Percentiles rank a stretch among this genome's conserved stretches.
Conservation (phyloP, 495 filamentous ascomycete genomes). For the Glutinoglossum americanum region DNA sequence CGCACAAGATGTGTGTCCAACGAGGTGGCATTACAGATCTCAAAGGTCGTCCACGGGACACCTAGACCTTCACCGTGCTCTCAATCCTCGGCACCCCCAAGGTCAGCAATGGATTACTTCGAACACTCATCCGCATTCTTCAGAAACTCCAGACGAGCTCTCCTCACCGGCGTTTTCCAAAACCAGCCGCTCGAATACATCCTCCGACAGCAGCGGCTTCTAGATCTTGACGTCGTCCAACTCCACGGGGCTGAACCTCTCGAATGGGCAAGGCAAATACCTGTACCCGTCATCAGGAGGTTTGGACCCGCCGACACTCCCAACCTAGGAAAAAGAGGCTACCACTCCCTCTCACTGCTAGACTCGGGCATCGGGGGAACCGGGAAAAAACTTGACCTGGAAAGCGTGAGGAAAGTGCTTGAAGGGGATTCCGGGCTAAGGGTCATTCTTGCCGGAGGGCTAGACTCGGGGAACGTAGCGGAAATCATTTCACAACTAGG, state of each 20-base stretch:
- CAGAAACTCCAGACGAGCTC: constrained; percentile 34
- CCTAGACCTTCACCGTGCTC: neutral
- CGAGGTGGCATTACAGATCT: constrained; percentile 61
- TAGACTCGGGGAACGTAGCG: constrained; percentile 53
- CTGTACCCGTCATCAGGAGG: constrained; percentile 70
- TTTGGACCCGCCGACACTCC: constrained; percentile 48
- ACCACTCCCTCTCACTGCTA: constrained; percentile 62
- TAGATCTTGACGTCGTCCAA: constrained; percentile 78
- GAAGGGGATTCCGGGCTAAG: constrained; percentile 38
- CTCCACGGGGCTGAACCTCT: constrained; percentile 80
- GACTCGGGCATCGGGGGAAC: constrained; percentile 73
- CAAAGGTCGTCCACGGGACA: constrained; percentile 42
- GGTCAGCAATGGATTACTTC: constrained; percentile 36
- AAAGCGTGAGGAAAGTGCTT: constrained; percentile 37
- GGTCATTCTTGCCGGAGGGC: constrained; percentile 64
- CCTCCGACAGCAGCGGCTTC: constrained; percentile 45
- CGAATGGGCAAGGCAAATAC: constrained; percentile 73
- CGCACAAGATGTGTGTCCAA: constrained; percentile 57
- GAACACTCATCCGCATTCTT: constrained; percentile 31
- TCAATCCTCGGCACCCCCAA: neutral
- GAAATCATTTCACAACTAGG: constrained; percentile 36
- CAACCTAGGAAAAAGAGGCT: constrained; percentile 51
- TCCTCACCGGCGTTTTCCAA: constrained; percentile 86
- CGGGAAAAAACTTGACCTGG: constrained; percentile 49
- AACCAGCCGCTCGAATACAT: constrained; percentile 73